A percentile compares a stretch with the other conserved stretches of the same genome.
phyloP scores from a whole-genome alignment of 1,284 basidiomycete species.

The Anthracocystis panici-leucophaei region DNA sequence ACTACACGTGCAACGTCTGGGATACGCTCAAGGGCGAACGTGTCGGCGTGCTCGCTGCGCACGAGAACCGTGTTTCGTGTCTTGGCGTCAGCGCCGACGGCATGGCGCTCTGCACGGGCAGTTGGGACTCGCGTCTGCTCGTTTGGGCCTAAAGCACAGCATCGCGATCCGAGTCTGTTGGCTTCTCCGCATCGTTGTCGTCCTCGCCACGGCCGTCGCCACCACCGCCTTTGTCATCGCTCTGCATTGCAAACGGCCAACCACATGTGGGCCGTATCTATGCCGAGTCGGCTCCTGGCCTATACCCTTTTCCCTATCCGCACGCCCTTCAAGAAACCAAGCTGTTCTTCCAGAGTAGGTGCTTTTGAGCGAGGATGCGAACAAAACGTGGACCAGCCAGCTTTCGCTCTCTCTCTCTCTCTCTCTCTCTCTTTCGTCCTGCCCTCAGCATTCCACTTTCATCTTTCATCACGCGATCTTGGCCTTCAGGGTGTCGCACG shows the following conservation, averaged over 20 bases:
- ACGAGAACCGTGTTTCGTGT: slow-evolving; percentile 97
- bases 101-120: slow-evolving; percentile 97
- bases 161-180: background rate
- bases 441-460: background rate
- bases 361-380: background rate
- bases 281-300: slow-evolving; percentile 10
- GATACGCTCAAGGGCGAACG: slow-evolving; percentile 98
- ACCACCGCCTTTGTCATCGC: background rate
- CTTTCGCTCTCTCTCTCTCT: background rate
- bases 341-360: background rate
- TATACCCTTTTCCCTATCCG: slow-evolving; percentile 25
- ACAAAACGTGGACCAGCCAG: slow-evolving; percentile 5
- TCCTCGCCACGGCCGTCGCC: too few species aligned
- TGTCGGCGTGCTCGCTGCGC: slow-evolving; percentile 93
- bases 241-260: slow-evolving; percentile 7
- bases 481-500: background rate
- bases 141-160: slow-evolving; percentile 55
- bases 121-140: slow-evolving; percentile 94
- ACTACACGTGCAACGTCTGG: slow-evolving; percentile 99
- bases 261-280: background rate
- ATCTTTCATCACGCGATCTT: background rate
- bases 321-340: background rate
- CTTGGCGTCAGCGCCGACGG: slow-evolving; percentile 94
- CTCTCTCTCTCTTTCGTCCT: background rate
- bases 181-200: background rate